phyloP scores from a whole-genome alignment of 192 early-diverging fungal genomes.

The Backusella tuberculispora region DNA sequence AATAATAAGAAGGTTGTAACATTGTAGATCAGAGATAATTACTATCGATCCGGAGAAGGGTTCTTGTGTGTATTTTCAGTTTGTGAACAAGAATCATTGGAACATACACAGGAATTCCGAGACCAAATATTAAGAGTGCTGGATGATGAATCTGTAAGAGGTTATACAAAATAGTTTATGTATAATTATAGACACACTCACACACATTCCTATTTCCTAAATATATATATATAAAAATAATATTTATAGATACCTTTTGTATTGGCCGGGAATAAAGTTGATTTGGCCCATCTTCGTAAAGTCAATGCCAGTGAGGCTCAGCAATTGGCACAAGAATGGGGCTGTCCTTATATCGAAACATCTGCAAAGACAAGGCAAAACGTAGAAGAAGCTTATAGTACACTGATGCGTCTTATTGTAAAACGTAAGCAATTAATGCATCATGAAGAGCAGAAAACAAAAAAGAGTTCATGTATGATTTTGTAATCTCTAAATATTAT shows the following conservation, averaged over 20 bases:
- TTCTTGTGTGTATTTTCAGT: slow-evolving; percentile 87
- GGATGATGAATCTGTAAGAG: slow-evolving; percentile 71
- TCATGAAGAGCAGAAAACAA: slow-evolving; percentile 31
- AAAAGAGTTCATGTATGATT: slow-evolving; percentile 43
- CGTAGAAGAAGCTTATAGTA: slow-evolving; percentile 76
- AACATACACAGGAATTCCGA: slow-evolving; percentile 81
- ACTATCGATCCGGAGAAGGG: slow-evolving; percentile 84
- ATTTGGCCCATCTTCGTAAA: slow-evolving; percentile 63
- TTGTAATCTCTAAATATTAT: slow-evolving; percentile 16
- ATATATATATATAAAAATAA: background rate
- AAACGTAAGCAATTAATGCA: slow-evolving; percentile 58
- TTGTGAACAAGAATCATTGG: slow-evolving; percentile 79
- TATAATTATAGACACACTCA: background rate
- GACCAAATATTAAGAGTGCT: slow-evolving; percentile 86
- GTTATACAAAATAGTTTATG: background rate
- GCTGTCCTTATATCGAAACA: slow-evolving; percentile 73
- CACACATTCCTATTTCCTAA: background rate
- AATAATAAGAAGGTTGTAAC: background rate
- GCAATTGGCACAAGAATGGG: slow-evolving; percentile 65
- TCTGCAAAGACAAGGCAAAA: slow-evolving; percentile 79
- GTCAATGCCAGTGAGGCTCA: slow-evolving; percentile 62
- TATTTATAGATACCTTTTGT: slow-evolving; percentile 69
- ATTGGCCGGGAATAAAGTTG: slow-evolving; percentile 81
- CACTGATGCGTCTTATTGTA: slow-evolving; percentile 77
- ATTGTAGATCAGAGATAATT: slow-evolving; percentile 78